phyloP scores from a whole-genome alignment of 257 asterid genomes.

The Rehmannia glutinosa region DNA sequence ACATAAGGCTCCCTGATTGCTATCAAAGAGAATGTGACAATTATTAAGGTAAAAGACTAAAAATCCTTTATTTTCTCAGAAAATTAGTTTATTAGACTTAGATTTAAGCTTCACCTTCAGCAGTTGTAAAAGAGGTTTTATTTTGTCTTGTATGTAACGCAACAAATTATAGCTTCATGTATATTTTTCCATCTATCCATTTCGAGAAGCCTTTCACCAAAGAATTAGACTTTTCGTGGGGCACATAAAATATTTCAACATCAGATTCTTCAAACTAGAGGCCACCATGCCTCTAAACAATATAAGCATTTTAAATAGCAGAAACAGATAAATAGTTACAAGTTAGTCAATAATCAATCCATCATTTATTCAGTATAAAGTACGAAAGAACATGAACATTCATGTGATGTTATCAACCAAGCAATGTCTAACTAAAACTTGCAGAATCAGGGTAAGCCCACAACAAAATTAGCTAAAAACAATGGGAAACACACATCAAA shows the following conservation, averaged over 20 bases:
- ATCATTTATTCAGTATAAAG: neutral
- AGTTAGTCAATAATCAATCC: neutral
- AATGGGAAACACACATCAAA: neutral
- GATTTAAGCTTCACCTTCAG: neutral
- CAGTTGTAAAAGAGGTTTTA: neutral
- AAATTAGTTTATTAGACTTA: neutral
- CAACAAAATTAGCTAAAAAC: neutral
- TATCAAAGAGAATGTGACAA: neutral
- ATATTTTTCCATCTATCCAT: neutral
- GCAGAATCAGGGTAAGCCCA: neutral
- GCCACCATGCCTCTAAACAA: neutral
- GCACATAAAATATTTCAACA: neutral
- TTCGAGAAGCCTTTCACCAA: neutral
- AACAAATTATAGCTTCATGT: neutral
- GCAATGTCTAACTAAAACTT: neutral
- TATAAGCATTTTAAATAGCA: neutral
- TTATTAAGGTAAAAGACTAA: neutral
- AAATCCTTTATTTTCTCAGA: neutral
- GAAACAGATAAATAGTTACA: neutral
- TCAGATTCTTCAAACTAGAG: neutral
- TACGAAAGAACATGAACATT: neutral
- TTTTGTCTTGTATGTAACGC: neutral
- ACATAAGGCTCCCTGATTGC: neutral
- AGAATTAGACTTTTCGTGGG: neutral
- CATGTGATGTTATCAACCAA: neutral